These are phyloP conservation scores for Dissophora globulifera DNA, from an alignment of 192 early-diverging fungal species.

Conservation along the genomic window DNA sequence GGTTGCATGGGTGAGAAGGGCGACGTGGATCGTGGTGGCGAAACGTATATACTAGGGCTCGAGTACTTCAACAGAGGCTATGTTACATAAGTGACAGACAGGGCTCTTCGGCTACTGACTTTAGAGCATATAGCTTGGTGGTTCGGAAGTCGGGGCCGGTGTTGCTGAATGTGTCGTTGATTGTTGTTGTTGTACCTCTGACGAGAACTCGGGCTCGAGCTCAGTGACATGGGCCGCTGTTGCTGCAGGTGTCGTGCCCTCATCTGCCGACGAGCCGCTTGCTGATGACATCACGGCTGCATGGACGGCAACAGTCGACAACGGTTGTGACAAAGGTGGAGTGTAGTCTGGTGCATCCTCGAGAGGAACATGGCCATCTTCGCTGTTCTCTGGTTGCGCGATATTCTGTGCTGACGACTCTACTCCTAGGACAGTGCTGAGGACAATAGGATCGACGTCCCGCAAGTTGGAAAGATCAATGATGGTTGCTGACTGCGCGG, in stretches of 20 bases:
- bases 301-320: background rate
- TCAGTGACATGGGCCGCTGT: too few species aligned
- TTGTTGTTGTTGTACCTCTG: background rate
- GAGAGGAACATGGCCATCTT: too few species aligned
- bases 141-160: background rate
- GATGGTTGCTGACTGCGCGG: constrained; percentile 22
- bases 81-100: background rate
- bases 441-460: constrained; percentile 15
- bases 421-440: constrained; percentile 12
- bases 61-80: too few species aligned
- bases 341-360: constrained; percentile 12
- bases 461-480: constrained; percentile 24
- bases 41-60: too few species aligned
- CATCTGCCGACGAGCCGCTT: background rate
- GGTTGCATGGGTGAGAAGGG: too few species aligned
- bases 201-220: too few species aligned
- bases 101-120: background rate
- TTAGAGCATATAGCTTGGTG: constrained; percentile 24
- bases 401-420: too few species aligned
- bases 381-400: too few species aligned
- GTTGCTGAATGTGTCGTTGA: background rate
- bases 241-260: background rate
- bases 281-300: background rate
- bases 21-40: too few species aligned
- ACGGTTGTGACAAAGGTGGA: background rate